Percentiles rank a stretch among this genome's conserved stretches.
Conservation (phyloP, 352 stramenopile genomes). For the Globisporangium lucens region DNA sequence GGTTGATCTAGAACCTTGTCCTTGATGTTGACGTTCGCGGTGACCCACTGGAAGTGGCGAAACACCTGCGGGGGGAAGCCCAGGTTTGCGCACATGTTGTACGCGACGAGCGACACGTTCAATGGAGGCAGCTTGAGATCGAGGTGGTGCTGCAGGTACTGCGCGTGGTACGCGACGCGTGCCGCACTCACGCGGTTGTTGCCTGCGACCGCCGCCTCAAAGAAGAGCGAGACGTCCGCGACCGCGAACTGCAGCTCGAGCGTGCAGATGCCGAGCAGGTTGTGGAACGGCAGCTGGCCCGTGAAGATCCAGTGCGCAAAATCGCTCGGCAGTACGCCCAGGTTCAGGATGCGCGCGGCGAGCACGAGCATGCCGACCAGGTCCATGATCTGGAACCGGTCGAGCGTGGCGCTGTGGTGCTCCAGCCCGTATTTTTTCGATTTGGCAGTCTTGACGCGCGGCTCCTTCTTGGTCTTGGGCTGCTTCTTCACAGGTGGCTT, state of each 20-base stretch:
- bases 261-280: conserved; percentile 49
- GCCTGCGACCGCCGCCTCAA: conserved; percentile 38
- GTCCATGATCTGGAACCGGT: conserved; percentile 55
- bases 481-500: background rate
- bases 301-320: conserved; percentile 58
- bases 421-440: background rate
- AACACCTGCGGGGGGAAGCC: conserved; percentile 59
- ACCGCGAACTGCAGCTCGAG: conserved; percentile 44
- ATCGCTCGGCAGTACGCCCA: conserved; percentile 58
- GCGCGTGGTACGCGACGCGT: conserved; percentile 43
- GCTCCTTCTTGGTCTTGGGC: background rate
- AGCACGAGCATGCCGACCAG: conserved; percentile 61
- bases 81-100: conserved; percentile 49
- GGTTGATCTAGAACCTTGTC: conserved; percentile 39
- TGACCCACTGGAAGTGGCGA: conserved; percentile 69
- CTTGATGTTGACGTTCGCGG: conserved; percentile 42
- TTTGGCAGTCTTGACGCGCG: background rate
- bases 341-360: conserved; percentile 57
- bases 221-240: conserved; percentile 53
- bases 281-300: conserved; percentile 63
- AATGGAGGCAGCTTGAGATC: conserved; percentile 66
- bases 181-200: conserved; percentile 34
- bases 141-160: conserved; percentile 71
- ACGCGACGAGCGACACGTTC: conserved; percentile 57
- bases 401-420: conserved; percentile 21